Base-by-base conservation (phyloP, 164 flowering plant genomes). In the Magnolia officinalis region DNA sequence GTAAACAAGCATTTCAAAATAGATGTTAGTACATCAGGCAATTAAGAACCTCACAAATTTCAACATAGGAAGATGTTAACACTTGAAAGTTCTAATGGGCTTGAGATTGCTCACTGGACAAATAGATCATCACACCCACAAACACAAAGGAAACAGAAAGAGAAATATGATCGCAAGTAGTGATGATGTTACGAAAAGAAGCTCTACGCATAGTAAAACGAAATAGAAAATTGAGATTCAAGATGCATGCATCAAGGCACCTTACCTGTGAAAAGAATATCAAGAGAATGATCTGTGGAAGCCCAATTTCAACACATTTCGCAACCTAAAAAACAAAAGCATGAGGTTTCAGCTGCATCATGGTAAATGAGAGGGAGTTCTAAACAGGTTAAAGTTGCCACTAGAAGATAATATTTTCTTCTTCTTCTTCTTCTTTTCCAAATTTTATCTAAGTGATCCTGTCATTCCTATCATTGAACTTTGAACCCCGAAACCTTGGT, bases 251-350 rank as follows among this genome's bases (percentile, higher is more conserved):
- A 68, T 13, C 8, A 68, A 63, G 18, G 20, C 66, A 81, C 23
- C 58, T 75, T 80, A 91, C 98, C 93, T 92, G 97, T 19, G 97
- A 89, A 75, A 93, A 89, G 19, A 95, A 69, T 49, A 95, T 29
- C 29, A 95, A 84, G n/a, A 88, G 21, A 81, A 95, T 83, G 76
- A 95, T 84, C 76, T 88, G 85, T 3, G 98, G 98, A 66, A 95
- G 85, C 29, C 98, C 98, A 81, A 95, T 87, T 85, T 95, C 98
- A 70, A 93, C 84, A 72, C 98, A 95, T 81, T 90, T 91, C 20
- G 96, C 90, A 78, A 93, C 86, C 98, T 95, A 78, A 10, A 79
- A 21, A 78, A 21, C 63, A 24, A 74, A 70, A 63, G 63, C 26
- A 74, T 64, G 0, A 58, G 51, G 72, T 72, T 66, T 72, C 50